Percentiles rank a stretch among this genome's conserved stretches.
phyloP scores from a whole-genome alignment of 768 basidiomycete genomes.

The Naematelia encephala region DNA sequence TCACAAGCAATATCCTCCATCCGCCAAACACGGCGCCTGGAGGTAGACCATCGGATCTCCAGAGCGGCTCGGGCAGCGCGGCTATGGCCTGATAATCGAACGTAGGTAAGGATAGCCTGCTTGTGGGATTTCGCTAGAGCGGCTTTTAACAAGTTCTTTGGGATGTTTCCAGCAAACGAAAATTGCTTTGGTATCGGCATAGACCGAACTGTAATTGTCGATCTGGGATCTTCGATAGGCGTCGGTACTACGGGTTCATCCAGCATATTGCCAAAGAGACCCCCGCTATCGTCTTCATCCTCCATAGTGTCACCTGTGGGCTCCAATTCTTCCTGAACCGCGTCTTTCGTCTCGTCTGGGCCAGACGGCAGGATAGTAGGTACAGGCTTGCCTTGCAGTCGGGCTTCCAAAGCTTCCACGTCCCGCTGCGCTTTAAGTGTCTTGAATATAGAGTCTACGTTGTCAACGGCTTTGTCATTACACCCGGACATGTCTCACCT shows the following conservation, averaged over 20 bases:
- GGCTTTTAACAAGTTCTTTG: slow-evolving; percentile 69
- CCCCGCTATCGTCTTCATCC: slow-evolving; percentile 48
- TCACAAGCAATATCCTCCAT: slow-evolving; percentile 85
- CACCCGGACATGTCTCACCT: slow-evolving; percentile 23
- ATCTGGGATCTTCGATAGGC: not conserved
- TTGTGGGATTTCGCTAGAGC: slow-evolving; percentile 44
- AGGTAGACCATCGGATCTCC: slow-evolving; percentile 68
- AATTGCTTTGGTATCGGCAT: slow-evolving; percentile 80
- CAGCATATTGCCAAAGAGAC: slow-evolving; percentile 70
- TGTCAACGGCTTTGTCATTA: not conserved
- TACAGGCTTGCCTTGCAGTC: slow-evolving; percentile 18
- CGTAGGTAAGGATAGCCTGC: slow-evolving; percentile 71
- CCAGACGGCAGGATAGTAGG: slow-evolving; percentile 1
- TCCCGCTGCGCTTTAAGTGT: slow-evolving; percentile 32
- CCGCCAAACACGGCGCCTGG: slow-evolving; percentile 59
- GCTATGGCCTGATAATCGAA: slow-evolving; percentile 63
- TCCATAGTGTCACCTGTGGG: not conserved
- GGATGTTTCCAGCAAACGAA: slow-evolving; percentile 66
- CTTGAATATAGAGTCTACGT: slow-evolving; percentile 30
- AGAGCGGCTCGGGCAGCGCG: slow-evolving; percentile 71
- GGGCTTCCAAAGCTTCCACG: slow-evolving; percentile 26
- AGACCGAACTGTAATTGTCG: slow-evolving; percentile 55
- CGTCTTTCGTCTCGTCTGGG: not conserved
- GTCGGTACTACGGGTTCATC: slow-evolving; percentile 54
- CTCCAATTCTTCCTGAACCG: not conserved